Evolutionary conservation across 805 yeast genomes (phyloP), one percentile per base, ranked within the genome.

Genomic region (Millerozyma acaciae): DNA sequence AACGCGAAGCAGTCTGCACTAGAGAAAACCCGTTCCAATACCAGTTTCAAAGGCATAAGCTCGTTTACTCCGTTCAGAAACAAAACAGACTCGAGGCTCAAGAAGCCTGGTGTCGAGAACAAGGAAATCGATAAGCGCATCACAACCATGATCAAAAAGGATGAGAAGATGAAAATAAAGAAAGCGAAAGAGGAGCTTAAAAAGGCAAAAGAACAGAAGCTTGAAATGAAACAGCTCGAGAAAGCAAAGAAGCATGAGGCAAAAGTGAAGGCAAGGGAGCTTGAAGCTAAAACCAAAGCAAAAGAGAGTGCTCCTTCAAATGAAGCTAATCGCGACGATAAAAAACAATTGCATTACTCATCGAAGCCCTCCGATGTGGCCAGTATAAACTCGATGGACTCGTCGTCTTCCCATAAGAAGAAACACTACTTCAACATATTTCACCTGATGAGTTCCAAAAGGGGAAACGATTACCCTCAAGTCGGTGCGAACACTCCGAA

Each of bases 101-200:
- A 5, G 5, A 28, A n/a, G 21, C 9, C 10, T n/a, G 7, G 7
- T 10, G 3, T 17, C n/a, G 38, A 38, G 24, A 57, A 52, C 40
- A 46, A 48, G 26, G 63, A 60, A 23, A 30, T 60, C 8, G 68
- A 62, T 40, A 55, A 48, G 40, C 42, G 56, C 21, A 55, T 61
- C 15, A 48, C 60, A n/a, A 59, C 55, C 30, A 30, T 53, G 36
- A 51, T 59, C 22, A 59, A 53, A 35, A 48, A 50, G 21, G 67
- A 61, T 16, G 66, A 56, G 32, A 55, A 53, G 18, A 38, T 35
- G 24, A 37, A 29, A 31, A 27, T 36, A 24, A 44, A 41, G 23
- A 33, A 32, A 22, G 45, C 26, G 32, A 37, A 26, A 27, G 34
- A 32, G n/a, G 38, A 37, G 30, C 32, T 18, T 32, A 34, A 21